These are phyloP conservation scores for Aspergillus sp. DNA, from an alignment of 2,329 filamentous ascomycete genomes.

Conservation along the genomic window DNA sequence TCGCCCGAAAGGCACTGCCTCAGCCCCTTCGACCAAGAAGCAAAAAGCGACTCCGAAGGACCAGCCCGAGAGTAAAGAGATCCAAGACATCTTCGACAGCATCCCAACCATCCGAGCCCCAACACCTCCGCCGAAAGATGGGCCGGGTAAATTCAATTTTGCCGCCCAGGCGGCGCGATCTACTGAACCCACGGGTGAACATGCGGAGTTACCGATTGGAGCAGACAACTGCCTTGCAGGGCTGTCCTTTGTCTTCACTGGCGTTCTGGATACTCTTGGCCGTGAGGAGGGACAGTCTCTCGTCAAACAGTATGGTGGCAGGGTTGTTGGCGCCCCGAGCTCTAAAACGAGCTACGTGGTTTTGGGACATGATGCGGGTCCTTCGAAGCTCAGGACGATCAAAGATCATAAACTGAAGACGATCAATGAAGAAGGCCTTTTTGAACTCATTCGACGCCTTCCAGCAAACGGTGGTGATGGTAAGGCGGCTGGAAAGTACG, in stretches of 20 bases:
- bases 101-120: slow-evolving; percentile 82
- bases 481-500: slow-evolving; percentile 80
- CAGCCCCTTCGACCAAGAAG: slow-evolving; percentile 39
- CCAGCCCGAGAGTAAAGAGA: slow-evolving; percentile 64
- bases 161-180: slow-evolving; percentile 50
- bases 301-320: slow-evolving; percentile 92
- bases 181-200: slow-evolving; percentile 55
- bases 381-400: slow-evolving; percentile 89
- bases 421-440: slow-evolving; percentile 90
- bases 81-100: slow-evolving; percentile 82
- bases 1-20: slow-evolving; percentile 32
- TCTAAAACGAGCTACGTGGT: slow-evolving; percentile 94
- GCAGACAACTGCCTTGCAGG: slow-evolving; percentile 87
- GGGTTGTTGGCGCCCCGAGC: slow-evolving; percentile 80
- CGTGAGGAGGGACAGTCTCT: slow-evolving; percentile 82
- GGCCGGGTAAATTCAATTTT: slow-evolving; percentile 76
- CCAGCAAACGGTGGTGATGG: slow-evolving; percentile 85
- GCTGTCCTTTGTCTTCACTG: slow-evolving; percentile 92
- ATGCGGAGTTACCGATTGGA: slow-evolving; percentile 74
- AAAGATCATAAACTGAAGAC: slow-evolving; percentile 77
- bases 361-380: slow-evolving; percentile 85
- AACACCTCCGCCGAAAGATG: slow-evolving; percentile 72
- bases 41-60: slow-evolving; percentile 59
- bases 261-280: slow-evolving; percentile 74
- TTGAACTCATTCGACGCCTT: slow-evolving; percentile 75